Conservation (phyloP, 352 stramenopile genomes). For the Phytophthora pluvialis region DNA sequence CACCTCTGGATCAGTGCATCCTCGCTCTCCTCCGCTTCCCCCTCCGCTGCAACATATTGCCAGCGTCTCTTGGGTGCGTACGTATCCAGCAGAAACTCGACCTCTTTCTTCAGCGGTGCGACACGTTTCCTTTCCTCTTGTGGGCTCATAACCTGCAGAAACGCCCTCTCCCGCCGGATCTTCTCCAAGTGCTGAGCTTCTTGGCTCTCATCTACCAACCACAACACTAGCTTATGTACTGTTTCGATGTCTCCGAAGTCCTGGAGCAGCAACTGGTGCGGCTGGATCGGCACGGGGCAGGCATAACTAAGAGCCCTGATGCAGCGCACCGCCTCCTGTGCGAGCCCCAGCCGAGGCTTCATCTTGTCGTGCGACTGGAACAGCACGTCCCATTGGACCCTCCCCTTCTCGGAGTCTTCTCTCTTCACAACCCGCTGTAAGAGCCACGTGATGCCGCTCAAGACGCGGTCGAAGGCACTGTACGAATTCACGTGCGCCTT, state of each 20-base stretch:
- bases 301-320: constrained; percentile 45
- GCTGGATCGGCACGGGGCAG: constrained; percentile 53
- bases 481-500: constrained; percentile 52
- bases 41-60: constrained; percentile 42
- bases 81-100: constrained; percentile 43
- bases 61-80: constrained; percentile 55
- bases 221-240: constrained; percentile 54
- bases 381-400: constrained; percentile 73
- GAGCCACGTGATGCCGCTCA: constrained; percentile 65
- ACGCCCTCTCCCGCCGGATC: constrained; percentile 42
- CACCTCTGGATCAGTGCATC: constrained; percentile 81
- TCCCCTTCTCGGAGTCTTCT: constrained; percentile 44
- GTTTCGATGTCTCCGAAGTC: constrained; percentile 76
- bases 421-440: constrained; percentile 63
- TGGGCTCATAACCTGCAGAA: constrained; percentile 35
- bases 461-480: constrained; percentile 68
- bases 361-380: constrained; percentile 73
- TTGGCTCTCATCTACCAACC: constrained; percentile 56
- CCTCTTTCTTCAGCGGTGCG: constrained; percentile 47
- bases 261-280: constrained; percentile 79
- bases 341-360: constrained; percentile 69
- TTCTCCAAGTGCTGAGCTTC: constrained; percentile 42
- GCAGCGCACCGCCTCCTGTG: constrained; percentile 60
- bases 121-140: constrained; percentile 7
- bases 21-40: constrained; percentile 46